These are phyloP conservation scores for Viola odorata DNA, from an alignment of 345 rosid species.

Conservation along the genomic window DNA sequence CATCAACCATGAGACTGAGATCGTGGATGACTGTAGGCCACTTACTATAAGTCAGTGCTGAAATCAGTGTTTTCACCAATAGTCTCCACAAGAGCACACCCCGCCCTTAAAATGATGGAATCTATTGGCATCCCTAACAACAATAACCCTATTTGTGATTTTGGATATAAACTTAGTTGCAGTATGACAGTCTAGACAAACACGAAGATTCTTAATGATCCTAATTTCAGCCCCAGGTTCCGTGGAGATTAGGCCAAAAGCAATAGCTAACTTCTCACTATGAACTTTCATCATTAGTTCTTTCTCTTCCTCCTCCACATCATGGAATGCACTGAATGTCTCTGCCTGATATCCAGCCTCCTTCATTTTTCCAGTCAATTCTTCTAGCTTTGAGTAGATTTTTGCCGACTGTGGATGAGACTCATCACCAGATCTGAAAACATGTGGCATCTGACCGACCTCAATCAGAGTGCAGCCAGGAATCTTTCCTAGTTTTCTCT, in stretches of 20 bases:
- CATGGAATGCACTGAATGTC: slow-evolving; percentile 57
- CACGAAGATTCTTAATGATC: slow-evolving; percentile 71
- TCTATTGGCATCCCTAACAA: slow-evolving; percentile 75
- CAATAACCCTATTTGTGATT: slow-evolving; percentile 59
- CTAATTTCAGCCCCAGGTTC: slow-evolving; percentile 63
- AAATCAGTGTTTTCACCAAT: slow-evolving; percentile 38
- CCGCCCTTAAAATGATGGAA: slow-evolving; percentile 82
- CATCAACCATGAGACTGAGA: neutral
- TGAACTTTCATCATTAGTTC: slow-evolving; percentile 64
- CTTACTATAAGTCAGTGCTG: neutral
- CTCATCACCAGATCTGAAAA: slow-evolving; percentile 67
- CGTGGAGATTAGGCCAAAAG: slow-evolving; percentile 64
- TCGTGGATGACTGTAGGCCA: neutral
- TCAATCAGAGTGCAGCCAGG: slow-evolving; percentile 79
- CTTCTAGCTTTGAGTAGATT: slow-evolving; percentile 57
- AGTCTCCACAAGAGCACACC: slow-evolving; percentile 73
- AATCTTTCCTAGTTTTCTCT: slow-evolving; percentile 52
- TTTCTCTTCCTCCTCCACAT: slow-evolving; percentile 87
- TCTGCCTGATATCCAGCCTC: slow-evolving; percentile 72
- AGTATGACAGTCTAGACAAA: slow-evolving; percentile 72
- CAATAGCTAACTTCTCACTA: slow-evolving; percentile 81
- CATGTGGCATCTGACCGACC: slow-evolving; percentile 53
- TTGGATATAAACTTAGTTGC: slow-evolving; percentile 70
- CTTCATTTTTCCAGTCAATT: slow-evolving; percentile 53
- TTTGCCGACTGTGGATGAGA: slow-evolving; percentile 58